A percentile compares a stretch with the other conserved stretches of the same genome.
Evolutionary conservation across 768 basidiomycete species (phyloP).

Genomic region (Trichaptum fuscoviolaceum): DNA sequence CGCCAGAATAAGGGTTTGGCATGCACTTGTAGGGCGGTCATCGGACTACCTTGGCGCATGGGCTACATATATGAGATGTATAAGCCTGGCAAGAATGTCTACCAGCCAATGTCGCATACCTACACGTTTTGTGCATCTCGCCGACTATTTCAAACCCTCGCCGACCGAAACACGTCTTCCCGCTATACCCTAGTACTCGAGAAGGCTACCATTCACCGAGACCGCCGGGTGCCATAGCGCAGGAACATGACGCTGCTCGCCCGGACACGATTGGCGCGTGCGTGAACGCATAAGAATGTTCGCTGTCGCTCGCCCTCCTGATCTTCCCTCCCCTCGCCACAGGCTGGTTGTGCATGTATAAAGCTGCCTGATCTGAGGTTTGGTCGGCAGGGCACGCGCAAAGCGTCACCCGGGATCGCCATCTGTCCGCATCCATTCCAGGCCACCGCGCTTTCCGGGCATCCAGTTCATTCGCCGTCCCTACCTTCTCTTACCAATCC

Average conservation of each 20-base stretch:
- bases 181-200: background rate
- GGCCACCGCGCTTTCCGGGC: background rate
- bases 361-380: background rate
- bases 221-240: background rate
- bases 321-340: background rate
- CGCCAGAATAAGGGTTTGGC: background rate
- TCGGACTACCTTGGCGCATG: background rate
- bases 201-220: background rate
- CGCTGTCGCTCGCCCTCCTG: background rate
- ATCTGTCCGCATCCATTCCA: background rate
- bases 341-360: background rate
- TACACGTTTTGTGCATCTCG: background rate
- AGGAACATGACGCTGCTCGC: background rate
- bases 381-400: background rate
- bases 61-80: background rate
- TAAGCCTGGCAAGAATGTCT: background rate
- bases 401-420: background rate
- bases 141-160: background rate
- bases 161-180: background rate
- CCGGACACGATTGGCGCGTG: background rate
- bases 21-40: background rate
- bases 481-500: background rate
- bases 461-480: background rate
- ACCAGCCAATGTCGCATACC: background rate
- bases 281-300: background rate